phyloP scores from a whole-genome alignment of 495 filamentous ascomycete genomes.

The Tuber brumale region DNA sequence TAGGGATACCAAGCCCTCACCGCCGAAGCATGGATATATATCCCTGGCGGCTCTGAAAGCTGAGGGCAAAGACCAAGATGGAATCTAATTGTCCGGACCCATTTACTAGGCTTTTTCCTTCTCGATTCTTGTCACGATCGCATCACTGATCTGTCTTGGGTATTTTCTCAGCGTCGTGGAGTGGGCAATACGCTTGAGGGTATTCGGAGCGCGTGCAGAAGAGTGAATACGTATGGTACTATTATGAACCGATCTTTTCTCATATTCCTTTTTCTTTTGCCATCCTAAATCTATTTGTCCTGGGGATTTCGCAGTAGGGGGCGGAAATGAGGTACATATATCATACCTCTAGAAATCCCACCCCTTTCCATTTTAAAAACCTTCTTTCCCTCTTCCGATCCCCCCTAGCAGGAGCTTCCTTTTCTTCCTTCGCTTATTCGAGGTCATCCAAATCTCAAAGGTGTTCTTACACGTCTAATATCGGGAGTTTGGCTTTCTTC shows the following conservation, averaged over 20 bases:
- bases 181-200: neutral
- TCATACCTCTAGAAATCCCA: neutral
- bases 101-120: neutral
- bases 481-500: neutral
- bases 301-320: neutral
- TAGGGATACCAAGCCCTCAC: neutral
- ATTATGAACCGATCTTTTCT: neutral
- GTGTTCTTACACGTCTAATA: neutral
- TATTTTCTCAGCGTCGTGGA: neutral
- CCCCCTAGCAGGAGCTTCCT: neutral
- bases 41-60: neutral
- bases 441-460: neutral
- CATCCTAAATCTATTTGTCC: neutral
- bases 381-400: neutral
- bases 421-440: neutral
- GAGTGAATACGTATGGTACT: neutral
- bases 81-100: slow-evolving; percentile 4
- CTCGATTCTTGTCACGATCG: neutral
- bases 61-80: neutral
- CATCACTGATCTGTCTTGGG: neutral
- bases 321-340: neutral
- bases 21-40: slow-evolving; percentile 3
- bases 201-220: neutral
- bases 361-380: neutral
- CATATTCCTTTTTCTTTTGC: neutral